Evolutionary conservation across 306 rosid genomes (phyloP).

Genomic region (Sphenostylis stenocarpa): DNA sequence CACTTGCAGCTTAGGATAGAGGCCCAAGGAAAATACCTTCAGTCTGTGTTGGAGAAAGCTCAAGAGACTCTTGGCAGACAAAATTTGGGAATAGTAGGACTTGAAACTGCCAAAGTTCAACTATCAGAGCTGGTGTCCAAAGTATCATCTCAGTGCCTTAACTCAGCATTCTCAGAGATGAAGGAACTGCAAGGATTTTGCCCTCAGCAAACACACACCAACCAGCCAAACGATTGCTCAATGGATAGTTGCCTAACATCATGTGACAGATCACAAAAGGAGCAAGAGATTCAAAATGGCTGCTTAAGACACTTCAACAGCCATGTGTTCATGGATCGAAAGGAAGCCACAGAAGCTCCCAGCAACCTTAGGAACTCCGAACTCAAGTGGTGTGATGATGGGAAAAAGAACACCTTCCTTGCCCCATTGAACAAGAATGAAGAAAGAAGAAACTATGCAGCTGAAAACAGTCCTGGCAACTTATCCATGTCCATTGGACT

Average conservation of each 20-base stretch:
- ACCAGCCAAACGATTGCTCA: constrained; percentile 67
- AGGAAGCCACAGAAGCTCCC: constrained; percentile 39
- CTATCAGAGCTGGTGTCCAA: constrained; percentile 84
- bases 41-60: constrained; percentile 86
- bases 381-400: constrained; percentile 47
- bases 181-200: constrained; percentile 56
- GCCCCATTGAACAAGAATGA: constrained; percentile 38
- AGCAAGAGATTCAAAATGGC: constrained; percentile 55
- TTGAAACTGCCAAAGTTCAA: constrained; percentile 90
- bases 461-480: constrained; percentile 42
- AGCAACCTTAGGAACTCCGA: constrained; percentile 20
- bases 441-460: constrained; percentile 43
- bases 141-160: constrained; percentile 81
- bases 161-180: constrained; percentile 66
- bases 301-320: constrained; percentile 43
- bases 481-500: constrained; percentile 67
- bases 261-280: constrained; percentile 71
- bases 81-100: constrained; percentile 72
- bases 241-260: constrained; percentile 85
- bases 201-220: constrained; percentile 45
- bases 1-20: constrained; percentile 92
- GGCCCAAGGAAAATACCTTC: constrained; percentile 96
- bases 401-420: constrained; percentile 42
- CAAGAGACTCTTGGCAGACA: constrained; percentile 92
- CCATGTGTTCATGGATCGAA: constrained; percentile 47